Base-by-base conservation (phyloP, 129 eudicot species). In the Pulicaria dysenterica region DNA sequence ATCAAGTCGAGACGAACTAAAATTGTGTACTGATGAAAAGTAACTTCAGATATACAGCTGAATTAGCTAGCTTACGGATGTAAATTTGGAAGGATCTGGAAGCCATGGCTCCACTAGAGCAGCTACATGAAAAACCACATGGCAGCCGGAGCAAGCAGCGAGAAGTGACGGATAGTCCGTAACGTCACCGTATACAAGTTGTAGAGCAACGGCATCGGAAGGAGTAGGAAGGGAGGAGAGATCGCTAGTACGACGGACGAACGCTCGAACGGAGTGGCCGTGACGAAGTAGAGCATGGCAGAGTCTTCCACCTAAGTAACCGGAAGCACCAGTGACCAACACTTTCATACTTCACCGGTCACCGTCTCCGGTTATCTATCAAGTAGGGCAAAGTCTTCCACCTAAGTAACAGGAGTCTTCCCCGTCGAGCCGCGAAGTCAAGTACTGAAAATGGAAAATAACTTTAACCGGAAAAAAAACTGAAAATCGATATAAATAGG, bases 101-200 rank as follows among this genome's bases (percentile, higher is more conserved):
- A 84, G 81, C 98, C 98, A 94, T 31, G 96, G 92, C 77, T 94
- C 91, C 50, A 94, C 97, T 12, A 90, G 81, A 14, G 98, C 98
- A 62, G 96, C 98, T 14, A 87, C 73, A 80, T 90, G 96, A 61
- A 90, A 62, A 69, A 94, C 58, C 70, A 77, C 58, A 12, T 81
- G 85, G 85, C 98, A 90, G 39, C 90, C 91, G 66, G 85, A 82
- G 80, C 73, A 79, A n/a, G 96, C 96, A 1, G 77, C 70, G 43
- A 87, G 81, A 43, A 90, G 88, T 5, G 96, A 90, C 3, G 41
- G 70, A 59, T 85, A 94, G 67, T 90, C 92, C 43, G 91, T 90
- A 42, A 90, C 84, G 60, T 92, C 96, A 3, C 96, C 95, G 73
- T 81, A 87, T 37, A 78, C 83, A 54, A 89, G 83, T 15, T 93